Evolutionary conservation across 192 early-diverging fungal genomes (phyloP).

Genomic region (Coemansia sp.): DNA sequence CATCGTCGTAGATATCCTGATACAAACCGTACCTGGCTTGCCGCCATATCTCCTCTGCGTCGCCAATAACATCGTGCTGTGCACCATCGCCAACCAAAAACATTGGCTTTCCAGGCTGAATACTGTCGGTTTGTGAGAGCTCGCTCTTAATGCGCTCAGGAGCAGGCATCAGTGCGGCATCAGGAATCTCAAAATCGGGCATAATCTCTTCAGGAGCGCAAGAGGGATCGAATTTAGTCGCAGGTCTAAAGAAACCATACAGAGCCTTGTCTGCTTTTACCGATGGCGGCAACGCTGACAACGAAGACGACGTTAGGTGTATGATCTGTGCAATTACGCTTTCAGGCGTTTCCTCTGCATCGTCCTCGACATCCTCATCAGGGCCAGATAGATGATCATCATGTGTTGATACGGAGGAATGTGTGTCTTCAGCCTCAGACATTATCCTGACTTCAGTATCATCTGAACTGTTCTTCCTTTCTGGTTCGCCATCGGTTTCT

Average conservation of each 20-base stretch:
- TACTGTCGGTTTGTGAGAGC: constrained; percentile 22
- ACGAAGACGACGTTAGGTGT: constrained; percentile 32
- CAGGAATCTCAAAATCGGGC: constrained; percentile 47
- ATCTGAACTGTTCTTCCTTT: neutral
- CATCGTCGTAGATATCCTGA: constrained; percentile 32
- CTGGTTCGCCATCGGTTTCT: neutral
- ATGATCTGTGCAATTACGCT: constrained; percentile 29
- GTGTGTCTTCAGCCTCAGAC: neutral
- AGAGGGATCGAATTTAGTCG: constrained; percentile 36
- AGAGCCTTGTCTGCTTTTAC: constrained; percentile 38
- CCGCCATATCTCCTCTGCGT: constrained; percentile 44
- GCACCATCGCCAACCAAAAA: constrained; percentile 28
- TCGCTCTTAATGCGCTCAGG: constrained; percentile 20
- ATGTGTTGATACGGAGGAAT: neutral
- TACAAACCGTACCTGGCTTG: constrained; percentile 28
- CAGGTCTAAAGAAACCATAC: constrained; percentile 37
- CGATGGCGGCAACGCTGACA: constrained; percentile 25
- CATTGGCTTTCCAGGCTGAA: constrained; percentile 38
- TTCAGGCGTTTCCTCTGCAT: constrained; percentile 34
- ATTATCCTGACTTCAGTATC: neutral
- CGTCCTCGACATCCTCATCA: constrained; percentile 9
- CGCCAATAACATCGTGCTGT: constrained; percentile 41
- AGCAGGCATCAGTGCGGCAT: constrained; percentile 22
- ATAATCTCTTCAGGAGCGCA: constrained; percentile 37
- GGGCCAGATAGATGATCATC: neutral